Base-by-base conservation (phyloP, 2,329 filamentous ascomycete species). In the Samsoniella hepiali region DNA sequence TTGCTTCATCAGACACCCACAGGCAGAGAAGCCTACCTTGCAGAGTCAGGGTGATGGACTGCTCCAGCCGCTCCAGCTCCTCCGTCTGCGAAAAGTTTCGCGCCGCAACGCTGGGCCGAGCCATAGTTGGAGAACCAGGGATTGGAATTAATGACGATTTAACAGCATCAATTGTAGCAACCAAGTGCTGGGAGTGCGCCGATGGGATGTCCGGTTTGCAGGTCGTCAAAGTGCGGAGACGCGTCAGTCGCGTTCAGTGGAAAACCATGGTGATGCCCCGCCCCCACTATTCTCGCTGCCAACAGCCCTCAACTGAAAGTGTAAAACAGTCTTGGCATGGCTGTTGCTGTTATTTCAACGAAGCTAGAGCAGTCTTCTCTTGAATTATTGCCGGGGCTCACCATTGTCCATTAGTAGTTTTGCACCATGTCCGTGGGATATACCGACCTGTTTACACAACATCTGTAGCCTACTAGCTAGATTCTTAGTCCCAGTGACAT, bases 61-160 rank as follows among this genome's bases (percentile, higher is more conserved):
- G 95, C 75, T 99, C 95, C 4, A 99, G 81, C 75, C 90, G 93
- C 78, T 99, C 95, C 60, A 99, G 82, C 81, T 99, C 95, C 74
- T 99, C 95, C 0, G 94, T 97, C 65, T 97, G 82, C 5, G 91
- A 91, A 65, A 98, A 80, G 56, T 78, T 83, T 65, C 85, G 79
- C 49, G 81, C 75, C 2, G 83, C 78, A 32, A 76, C 72, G 50
- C 77, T 78, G 27, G 80, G 76, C 63, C 79, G 79, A 68, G 83
- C 80, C 83, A 86, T 86, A 45, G n/a, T 58, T n/a, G 50, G 49
- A 5, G 49, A 22, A 8, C 34, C 27, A 29, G 2, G 8, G 40
- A 4, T 49, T 6, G 27, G 10, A 49, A 17, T 49, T 0, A 9
- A 8, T 13, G 29, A 11, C 8, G 13, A 22, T n/a, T 15, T 10